Evolutionary conservation across 306 rosid species (phyloP), one percentile per base, ranked within the genome.

Genomic region (Betula pendula): DNA sequence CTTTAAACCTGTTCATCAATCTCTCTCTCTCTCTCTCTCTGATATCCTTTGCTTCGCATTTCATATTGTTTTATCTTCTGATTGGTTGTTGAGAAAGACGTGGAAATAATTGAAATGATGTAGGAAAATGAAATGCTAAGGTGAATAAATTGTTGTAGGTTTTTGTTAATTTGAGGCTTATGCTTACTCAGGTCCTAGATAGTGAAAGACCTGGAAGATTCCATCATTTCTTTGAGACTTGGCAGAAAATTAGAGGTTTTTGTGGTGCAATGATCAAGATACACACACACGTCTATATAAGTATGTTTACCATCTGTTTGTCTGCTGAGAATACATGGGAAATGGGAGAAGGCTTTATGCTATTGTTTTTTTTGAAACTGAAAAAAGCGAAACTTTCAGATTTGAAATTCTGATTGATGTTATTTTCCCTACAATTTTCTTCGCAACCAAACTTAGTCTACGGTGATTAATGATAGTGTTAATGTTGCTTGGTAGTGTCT

Each of bases 1-100:
- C 43, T 0, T 75, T 44, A 42, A 52, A 2, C 13, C 35, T 19
- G 35, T 27, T 33, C 22, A 27, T 20, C 49, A 43, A 6, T 31
- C 19, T 67, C 13, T 58, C 31, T 56, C 22, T 20, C 56, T 29
- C 17, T 19, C 16, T 43, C 63, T 66, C 12, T 49, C 40, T n/a
- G 17, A 29, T 51, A 14, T 71, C 9, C 10, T 52, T 29, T n/a
- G 33, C 25, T 1, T 33, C 48, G 25, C 58, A n/a, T 50, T 38
- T 24, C 20, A 1, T 22, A 3, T 52, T 16, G 29, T 38, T 16
- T 25, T 48, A 1, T 24, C 2, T 3, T 74, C 60, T 75, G 79
- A 55, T 83, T 78, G 75, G 75, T 22, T 44, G 11, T 68, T 12
- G 70, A 77, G 80, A 73, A 67, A 76, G 72, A 22, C 51, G 22